Percentiles rank a stretch among this genome's conserved stretches.
These are phyloP conservation scores for Sequoia sempervirens DNA, from an alignment of 75 land plant genomes.

Conservation along the genomic window DNA sequence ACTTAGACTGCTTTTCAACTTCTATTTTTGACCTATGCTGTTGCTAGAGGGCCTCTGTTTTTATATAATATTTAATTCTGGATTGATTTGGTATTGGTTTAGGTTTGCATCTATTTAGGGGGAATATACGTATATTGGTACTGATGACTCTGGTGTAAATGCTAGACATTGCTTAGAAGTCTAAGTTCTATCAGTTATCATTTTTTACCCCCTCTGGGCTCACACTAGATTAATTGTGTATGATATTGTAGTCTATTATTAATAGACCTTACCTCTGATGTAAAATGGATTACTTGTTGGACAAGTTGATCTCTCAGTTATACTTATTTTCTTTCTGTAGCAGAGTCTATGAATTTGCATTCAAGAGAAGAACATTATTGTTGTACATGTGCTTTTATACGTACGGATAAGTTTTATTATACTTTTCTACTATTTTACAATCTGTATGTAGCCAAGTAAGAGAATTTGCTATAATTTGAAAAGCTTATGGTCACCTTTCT, in stretches of 20 bases:
- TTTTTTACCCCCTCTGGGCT: not conserved
- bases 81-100: constrained; percentile 1
- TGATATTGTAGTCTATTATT: not conserved
- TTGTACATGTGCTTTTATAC: not conserved
- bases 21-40: not conserved
- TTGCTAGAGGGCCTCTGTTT: not conserved
- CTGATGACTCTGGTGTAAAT: not conserved
- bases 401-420: not conserved
- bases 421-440: not conserved
- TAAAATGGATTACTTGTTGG: not conserved
- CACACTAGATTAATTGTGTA: not conserved
- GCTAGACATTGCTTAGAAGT: too few relatives aligned
- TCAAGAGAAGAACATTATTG: not conserved
- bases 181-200: not conserved
- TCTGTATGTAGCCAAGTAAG: not conserved
- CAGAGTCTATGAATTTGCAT: not conserved
- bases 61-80: not conserved
- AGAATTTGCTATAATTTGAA: not conserved
- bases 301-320: not conserved
- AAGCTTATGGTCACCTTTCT: not conserved
- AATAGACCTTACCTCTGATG: not conserved
- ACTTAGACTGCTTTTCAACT: not conserved
- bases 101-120: not conserved
- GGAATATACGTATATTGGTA: not conserved
- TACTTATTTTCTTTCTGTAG: not conserved